Base-by-base conservation (phyloP, 2,329 filamentous ascomycete species). In the Lecanosticta acicola region DNA sequence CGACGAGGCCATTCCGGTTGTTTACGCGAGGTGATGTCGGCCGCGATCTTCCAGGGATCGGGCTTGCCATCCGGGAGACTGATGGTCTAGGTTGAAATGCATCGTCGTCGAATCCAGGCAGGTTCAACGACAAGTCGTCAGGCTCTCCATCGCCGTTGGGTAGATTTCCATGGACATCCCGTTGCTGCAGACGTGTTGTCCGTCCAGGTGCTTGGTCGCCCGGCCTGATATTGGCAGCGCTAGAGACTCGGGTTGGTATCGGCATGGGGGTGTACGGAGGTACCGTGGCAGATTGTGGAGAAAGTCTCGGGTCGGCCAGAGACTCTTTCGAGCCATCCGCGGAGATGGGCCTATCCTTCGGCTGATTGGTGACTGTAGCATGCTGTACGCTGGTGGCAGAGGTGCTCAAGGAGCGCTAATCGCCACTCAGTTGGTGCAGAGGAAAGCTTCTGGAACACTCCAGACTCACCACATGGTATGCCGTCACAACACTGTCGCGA, bases 181-280 rank as follows among this genome's bases (percentile, higher is more conserved):
- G 24, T 13, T 36, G 42, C 11, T 19, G 16, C 16, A 8, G 11
- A 19, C 21, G 24, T n/a, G 35, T 9, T 20, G 7, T 13, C 16
- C 35, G 11, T 21, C 9, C 35, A 29, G 24, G 24, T 29, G 24
- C 5, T 29, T 29, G 24, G 7, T 29, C 24, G 24, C 11, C 11
- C 11, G 5, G 24, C 11, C 11, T 29, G 24, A 29, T 11, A 11
- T 29, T 29, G 24, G 24, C 33, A 17, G 39, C 45, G n/a, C 50
- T 53, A 9, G 50, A 50, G n/a, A 37, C 34, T n/a, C 50, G 17
- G 16, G 35, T 33, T 17, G 50, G 50, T 3, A 53, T 46, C 9
- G 50, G 50, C 37, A 53, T 39, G 4, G 50, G 50, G 13, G 50
- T 53, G 21, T 53, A 53, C 11, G 47, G 37, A 16, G 50, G 50